These are phyloP conservation scores for Salvia splendens DNA, from an alignment of 257 asterid genomes.

Conservation along the genomic window DNA sequence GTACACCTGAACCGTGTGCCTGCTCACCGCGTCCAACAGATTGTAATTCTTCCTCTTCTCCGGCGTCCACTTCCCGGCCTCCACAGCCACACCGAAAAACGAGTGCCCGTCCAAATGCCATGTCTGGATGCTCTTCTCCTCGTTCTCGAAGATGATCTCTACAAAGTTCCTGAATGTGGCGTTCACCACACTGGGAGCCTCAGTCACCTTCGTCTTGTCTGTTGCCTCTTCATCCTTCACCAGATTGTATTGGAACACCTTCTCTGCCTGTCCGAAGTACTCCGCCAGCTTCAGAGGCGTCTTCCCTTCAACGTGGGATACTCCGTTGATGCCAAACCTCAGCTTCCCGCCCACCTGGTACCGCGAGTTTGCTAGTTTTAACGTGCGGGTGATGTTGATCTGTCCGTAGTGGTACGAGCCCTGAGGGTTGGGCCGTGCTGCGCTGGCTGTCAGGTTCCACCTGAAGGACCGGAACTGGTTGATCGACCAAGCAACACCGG, in stretches of 20 bases:
- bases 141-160: slow-evolving; percentile 54
- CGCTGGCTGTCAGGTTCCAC: slow-evolving; percentile 57
- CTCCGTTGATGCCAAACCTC: slow-evolving; percentile 51
- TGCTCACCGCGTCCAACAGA: slow-evolving; percentile 50
- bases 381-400: slow-evolving; percentile 62
- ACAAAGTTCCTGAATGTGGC: slow-evolving; percentile 47
- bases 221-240: slow-evolving; percentile 47
- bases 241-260: slow-evolving; percentile 39
- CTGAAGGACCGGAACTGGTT: slow-evolving; percentile 61
- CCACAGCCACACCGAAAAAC: slow-evolving; percentile 54
- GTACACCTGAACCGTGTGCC: slow-evolving; percentile 62
- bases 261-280: slow-evolving; percentile 42
- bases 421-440: slow-evolving; percentile 69
- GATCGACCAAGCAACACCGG: slow-evolving; percentile 55
- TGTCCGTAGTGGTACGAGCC: slow-evolving; percentile 59
- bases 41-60: slow-evolving; percentile 62
- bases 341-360: slow-evolving; percentile 41
- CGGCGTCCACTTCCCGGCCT: slow-evolving; percentile 57
- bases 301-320: slow-evolving; percentile 45
- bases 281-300: slow-evolving; percentile 60
- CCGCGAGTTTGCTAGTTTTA: slow-evolving; percentile 41
- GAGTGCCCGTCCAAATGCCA: slow-evolving; percentile 60
- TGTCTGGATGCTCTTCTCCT: slow-evolving; percentile 55
- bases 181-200: slow-evolving; percentile 48
- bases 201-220: neutral